Conservation (phyloP, 441 rosid species). For the Brassica balearica region DNA sequence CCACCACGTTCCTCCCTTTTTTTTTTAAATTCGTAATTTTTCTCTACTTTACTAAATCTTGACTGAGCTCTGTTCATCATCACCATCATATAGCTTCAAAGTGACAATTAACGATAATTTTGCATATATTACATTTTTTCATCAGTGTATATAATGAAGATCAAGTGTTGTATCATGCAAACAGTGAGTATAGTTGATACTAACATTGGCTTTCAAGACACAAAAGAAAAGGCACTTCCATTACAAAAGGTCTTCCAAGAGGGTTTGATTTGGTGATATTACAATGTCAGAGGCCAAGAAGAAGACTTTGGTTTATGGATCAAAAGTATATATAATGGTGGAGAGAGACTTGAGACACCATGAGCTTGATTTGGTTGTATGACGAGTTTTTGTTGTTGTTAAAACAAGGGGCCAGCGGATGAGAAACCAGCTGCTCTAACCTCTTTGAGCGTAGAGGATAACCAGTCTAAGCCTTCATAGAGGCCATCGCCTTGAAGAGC, state of each 20-base stretch:
- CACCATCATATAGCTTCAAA: too few relatives aligned
- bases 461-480: conserved; percentile 98
- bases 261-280: too few relatives aligned
- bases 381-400: conserved; percentile 24
- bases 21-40: background rate
- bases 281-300: background rate
- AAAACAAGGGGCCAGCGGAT: conserved; percentile 80
- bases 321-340: conserved; percentile 42
- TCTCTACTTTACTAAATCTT: background rate
- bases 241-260: background rate
- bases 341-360: conserved; percentile 27
- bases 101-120: background rate
- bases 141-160: conserved; percentile 30
- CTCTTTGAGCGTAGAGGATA: conserved; percentile 81
- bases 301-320: conserved; percentile 28
- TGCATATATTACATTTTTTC: background rate
- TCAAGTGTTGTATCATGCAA: conserved; percentile 33
- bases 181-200: conserved; percentile 15
- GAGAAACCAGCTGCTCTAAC: conserved; percentile 94
- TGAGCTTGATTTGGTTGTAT: conserved; percentile 21
- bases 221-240: conserved; percentile 14
- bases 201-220: conserved; percentile 18
- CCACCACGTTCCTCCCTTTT: background rate
- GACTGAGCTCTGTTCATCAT: background rate
- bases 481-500: conserved; percentile 97